A percentile compares a stretch with the other conserved stretches of the same genome.
Evolutionary conservation across 2,329 filamentous ascomycete genomes (phyloP).

Genomic region (Westerdykella sp.): DNA sequence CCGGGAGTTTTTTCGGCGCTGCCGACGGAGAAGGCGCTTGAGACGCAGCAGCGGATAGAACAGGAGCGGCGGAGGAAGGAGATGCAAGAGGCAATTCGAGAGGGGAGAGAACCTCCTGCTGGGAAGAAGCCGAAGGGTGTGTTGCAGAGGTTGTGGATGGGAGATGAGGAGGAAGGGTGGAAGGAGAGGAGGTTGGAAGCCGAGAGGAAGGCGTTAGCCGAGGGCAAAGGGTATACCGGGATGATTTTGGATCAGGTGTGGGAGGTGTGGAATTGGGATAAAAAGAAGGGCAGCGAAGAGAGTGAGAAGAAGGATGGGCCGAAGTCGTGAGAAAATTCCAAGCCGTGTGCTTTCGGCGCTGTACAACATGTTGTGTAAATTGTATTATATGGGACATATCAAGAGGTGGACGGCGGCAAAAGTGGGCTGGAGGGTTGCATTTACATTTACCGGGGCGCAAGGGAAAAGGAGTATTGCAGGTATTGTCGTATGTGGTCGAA

Average conservation of each 20-base stretch:
- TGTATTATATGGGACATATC: too few relatives aligned
- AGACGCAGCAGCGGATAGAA: conserved; percentile 31
- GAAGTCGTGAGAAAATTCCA: neutral
- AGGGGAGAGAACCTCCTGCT: conserved; percentile 9
- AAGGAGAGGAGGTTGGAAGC: conserved; percentile 41
- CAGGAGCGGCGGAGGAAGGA: conserved; percentile 35
- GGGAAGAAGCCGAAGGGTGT: conserved; percentile 18
- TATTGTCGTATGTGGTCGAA: too few relatives aligned
- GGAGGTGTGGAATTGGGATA: conserved; percentile 45
- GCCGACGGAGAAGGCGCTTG: conserved; percentile 35
- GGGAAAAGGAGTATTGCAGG: too few relatives aligned
- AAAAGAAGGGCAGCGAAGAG: conserved; percentile 23
- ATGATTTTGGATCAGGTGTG: conserved; percentile 43
- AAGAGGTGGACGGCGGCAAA: too few relatives aligned
- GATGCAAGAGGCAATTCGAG: conserved; percentile 25
- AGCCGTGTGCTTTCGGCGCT: neutral
- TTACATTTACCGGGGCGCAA: too few relatives aligned
- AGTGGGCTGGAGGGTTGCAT: too few relatives aligned
- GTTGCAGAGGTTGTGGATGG: conserved; percentile 36
- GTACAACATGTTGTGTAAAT: too few relatives aligned
- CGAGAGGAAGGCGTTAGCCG: conserved; percentile 37
- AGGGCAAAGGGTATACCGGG: conserved; percentile 38
- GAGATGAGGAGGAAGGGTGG: conserved; percentile 41
- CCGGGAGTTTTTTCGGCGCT: conserved; percentile 10
- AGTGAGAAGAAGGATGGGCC: conserved; percentile 18